These are phyloP conservation scores for Agrocybe praecox DNA, from an alignment of 768 basidiomycete genomes.

Conservation along the genomic window DNA sequence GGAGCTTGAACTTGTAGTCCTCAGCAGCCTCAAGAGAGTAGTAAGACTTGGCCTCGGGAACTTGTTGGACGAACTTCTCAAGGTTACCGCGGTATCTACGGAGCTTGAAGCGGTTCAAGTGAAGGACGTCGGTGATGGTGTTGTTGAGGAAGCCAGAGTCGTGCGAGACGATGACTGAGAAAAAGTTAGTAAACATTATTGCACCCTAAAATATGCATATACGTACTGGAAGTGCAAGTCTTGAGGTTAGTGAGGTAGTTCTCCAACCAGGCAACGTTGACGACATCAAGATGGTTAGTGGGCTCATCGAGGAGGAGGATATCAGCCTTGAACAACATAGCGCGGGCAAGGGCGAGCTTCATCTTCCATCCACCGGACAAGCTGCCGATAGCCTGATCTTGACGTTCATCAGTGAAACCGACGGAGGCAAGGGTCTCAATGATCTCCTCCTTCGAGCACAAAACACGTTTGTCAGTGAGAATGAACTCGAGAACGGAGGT, in stretches of 20 bases:
- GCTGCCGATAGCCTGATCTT: conserved; percentile 82
- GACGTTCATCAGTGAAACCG: conserved; percentile 89
- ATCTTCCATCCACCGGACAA: conserved; percentile 99
- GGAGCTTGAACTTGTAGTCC: conserved; percentile 99
- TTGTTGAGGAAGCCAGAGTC: conserved; percentile 98
- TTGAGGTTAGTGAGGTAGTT: conserved; percentile 86
- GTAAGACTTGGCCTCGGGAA: conserved; percentile 98
- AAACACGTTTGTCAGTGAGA: conserved; percentile 80
- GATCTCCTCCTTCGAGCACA: conserved; percentile 68
- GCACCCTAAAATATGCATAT: background rate
- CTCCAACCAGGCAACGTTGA: conserved; percentile 98
- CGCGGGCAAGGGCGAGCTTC: conserved; percentile 97
- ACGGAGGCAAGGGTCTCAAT: conserved; percentile 85
- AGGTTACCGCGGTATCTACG: conserved; percentile 95
- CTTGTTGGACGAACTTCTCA: conserved; percentile 89
- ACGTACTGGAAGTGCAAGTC: conserved; percentile 89
- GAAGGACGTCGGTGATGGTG: conserved; percentile 96
- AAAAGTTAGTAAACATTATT: conserved; percentile 7
- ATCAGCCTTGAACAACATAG: conserved; percentile 98
- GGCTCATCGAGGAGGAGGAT: conserved; percentile 97
- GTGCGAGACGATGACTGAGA: conserved; percentile 92
- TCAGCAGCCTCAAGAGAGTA: conserved; percentile 94
- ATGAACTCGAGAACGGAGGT: conserved; percentile 92
- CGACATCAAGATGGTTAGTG: conserved; percentile 95
- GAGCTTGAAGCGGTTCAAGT: conserved; percentile 98